Evolutionary conservation across 192 early-diverging fungal species (phyloP).

Genomic region (Coemansia sp.): DNA sequence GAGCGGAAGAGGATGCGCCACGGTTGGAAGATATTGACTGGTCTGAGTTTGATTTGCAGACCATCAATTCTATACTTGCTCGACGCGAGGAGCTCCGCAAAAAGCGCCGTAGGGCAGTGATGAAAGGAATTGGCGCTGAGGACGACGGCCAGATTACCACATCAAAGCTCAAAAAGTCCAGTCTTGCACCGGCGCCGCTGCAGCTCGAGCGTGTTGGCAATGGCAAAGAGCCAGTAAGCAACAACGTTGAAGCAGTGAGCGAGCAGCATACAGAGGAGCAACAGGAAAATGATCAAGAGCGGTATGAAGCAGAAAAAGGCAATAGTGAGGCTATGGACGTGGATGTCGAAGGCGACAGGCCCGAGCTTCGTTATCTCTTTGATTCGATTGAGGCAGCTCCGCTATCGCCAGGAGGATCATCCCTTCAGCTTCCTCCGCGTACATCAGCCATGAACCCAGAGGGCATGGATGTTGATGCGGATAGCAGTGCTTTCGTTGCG

Average conservation of each 20-base stretch:
- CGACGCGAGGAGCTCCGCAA: slow-evolving; percentile 41
- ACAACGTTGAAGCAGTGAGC: not conserved
- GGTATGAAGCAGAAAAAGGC: slow-evolving; percentile 3
- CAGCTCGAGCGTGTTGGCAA: slow-evolving; percentile 4
- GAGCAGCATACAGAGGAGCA: not conserved
- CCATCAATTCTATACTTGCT: slow-evolving; percentile 41
- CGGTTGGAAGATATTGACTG: slow-evolving; percentile 48
- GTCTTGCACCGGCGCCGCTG: slow-evolving; percentile 45
- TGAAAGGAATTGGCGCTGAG: not conserved
- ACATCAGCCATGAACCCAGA: slow-evolving; percentile 12
- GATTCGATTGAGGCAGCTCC: slow-evolving; percentile 26
- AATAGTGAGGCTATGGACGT: slow-evolving; percentile 31
- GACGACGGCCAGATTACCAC: slow-evolving; percentile 11
- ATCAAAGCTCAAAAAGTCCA: slow-evolving; percentile 45
- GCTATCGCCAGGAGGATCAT: slow-evolving; percentile 17
- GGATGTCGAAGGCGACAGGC: slow-evolving; percentile 39
- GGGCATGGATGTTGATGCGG: not conserved
- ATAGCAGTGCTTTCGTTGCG: not conserved
- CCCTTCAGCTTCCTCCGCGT: slow-evolving; percentile 22
- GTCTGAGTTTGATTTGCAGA: slow-evolving; percentile 51
- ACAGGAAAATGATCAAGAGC: not conserved
- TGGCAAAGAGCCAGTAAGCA: not conserved
- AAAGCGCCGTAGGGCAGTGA: slow-evolving; percentile 7
- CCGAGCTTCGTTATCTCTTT: slow-evolving; percentile 48
- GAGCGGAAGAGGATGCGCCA: slow-evolving; percentile 1